These are phyloP conservation scores for Lodderomyces parapsilosis DNA, from an alignment of 1,139 yeast species.

Conservation along the genomic window DNA sequence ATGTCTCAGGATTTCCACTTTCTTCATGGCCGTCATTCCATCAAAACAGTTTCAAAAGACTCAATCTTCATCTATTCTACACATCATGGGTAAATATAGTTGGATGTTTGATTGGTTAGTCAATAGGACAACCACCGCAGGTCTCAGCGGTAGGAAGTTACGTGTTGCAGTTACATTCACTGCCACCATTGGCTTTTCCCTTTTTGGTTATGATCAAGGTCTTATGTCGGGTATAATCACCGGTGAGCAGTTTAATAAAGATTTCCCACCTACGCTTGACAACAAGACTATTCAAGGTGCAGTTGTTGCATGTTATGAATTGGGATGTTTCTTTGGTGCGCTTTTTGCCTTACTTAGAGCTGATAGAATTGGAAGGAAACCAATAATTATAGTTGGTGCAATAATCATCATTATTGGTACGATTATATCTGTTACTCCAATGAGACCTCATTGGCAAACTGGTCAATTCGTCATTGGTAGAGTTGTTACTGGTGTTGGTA, in stretches of 20 bases:
- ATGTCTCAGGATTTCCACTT: background rate
- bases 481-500: constrained; percentile 75
- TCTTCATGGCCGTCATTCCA: too few relatives aligned
- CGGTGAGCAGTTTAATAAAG: constrained; percentile 55
- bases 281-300: constrained; percentile 59
- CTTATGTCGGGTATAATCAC: constrained; percentile 72
- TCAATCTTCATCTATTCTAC: too few relatives aligned
- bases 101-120: constrained; percentile 10
- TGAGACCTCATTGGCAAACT: constrained; percentile 45
- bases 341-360: constrained; percentile 61
- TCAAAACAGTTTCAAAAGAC: too few relatives aligned
- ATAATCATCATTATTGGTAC: constrained; percentile 63
- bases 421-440: constrained; percentile 59
- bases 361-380: constrained; percentile 66
- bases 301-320: constrained; percentile 68
- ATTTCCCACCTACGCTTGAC: constrained; percentile 53
- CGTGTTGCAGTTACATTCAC: constrained; percentile 49
- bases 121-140: constrained; percentile 43
- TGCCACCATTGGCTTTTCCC: constrained; percentile 65
- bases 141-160: constrained; percentile 47
- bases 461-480: constrained; percentile 76
- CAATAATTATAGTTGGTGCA: constrained; percentile 59
- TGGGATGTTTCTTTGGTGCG: constrained; percentile 80
- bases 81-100: background rate
- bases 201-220: constrained; percentile 82